Conservation (phyloP, 1,139 yeast species). For the Magnusiomyces clavatus region DNA sequence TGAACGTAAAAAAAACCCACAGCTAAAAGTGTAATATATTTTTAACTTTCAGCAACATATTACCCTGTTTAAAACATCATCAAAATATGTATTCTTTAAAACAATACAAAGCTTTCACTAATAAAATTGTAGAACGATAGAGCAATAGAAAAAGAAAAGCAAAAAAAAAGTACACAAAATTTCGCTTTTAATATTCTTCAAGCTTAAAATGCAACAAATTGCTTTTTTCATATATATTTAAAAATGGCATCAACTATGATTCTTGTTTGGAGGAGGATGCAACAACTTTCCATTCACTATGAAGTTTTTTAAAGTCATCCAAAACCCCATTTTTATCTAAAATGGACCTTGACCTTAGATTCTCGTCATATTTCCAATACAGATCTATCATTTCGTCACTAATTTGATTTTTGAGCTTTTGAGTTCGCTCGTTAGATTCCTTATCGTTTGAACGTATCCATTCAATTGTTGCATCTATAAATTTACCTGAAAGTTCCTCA, state of each 20-base stretch:
- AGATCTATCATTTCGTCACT: constrained; percentile 46
- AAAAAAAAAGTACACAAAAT: no score
- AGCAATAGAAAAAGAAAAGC: no score
- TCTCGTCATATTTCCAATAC: constrained; percentile 61
- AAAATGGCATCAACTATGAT: neutral
- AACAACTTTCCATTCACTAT: neutral
- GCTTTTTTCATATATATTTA: neutral
- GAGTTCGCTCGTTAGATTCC: constrained; percentile 38
- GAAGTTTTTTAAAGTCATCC: constrained; percentile 10
- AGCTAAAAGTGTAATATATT: no score
- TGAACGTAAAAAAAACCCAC: neutral
- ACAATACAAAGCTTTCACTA: no score
- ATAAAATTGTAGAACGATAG: no score
- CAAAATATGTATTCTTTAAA: no score
- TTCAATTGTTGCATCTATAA: constrained; percentile 49
- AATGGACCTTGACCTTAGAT: constrained; percentile 57
- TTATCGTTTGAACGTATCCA: constrained; percentile 54
- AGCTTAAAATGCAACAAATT: neutral
- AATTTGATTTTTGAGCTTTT: constrained; percentile 42
- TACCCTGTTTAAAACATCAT: constrained; percentile 63
- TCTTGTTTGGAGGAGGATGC: no score
- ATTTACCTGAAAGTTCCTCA: constrained; percentile 38
- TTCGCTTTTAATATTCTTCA: no score
- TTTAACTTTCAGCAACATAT: constrained; percentile 52
- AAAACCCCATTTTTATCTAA: constrained; percentile 54